Conservation (phyloP, 441 rosid species). For the Euphorbia celastroides region DNA sequence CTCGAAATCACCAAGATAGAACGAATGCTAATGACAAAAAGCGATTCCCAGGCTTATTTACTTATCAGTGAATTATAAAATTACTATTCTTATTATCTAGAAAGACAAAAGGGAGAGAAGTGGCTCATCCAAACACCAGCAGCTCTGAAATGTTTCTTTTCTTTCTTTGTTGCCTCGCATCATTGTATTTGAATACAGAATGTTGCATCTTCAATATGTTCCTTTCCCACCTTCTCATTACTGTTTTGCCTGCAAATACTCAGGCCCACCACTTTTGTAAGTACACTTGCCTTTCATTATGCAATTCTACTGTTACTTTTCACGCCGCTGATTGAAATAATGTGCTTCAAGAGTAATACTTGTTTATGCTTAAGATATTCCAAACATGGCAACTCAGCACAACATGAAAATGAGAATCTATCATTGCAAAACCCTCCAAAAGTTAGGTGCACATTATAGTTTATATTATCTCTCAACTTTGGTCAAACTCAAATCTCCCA, state of each 20-base stretch:
- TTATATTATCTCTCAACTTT: not conserved
- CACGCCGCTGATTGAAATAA: not conserved
- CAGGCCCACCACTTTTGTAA: not conserved
- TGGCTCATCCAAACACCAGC: not conserved
- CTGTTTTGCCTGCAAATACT: constrained; percentile 32
- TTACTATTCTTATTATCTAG: too few species aligned
- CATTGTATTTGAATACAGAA: too few species aligned
- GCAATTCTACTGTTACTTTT: not conserved
- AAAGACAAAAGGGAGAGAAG: too few species aligned
- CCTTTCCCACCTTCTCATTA: not conserved
- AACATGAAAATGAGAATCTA: not conserved
- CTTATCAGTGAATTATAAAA: too few species aligned
- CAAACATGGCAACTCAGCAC: not conserved
- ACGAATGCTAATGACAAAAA: too few species aligned
- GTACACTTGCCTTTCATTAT: not conserved
- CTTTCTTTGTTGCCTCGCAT: not conserved
- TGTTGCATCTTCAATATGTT: too few species aligned
- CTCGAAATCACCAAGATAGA: too few species aligned
- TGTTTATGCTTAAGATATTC: constrained; percentile 16
- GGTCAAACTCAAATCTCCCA: too few species aligned
- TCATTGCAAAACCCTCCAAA: not conserved
- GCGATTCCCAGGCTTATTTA: too few species aligned
- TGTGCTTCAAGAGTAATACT: not conserved
- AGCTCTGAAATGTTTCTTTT: too few species aligned
- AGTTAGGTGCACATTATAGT: constrained; percentile 18